Conservation (phyloP, 768 basidiomycete genomes). For the Pleurotus platypus region DNA sequence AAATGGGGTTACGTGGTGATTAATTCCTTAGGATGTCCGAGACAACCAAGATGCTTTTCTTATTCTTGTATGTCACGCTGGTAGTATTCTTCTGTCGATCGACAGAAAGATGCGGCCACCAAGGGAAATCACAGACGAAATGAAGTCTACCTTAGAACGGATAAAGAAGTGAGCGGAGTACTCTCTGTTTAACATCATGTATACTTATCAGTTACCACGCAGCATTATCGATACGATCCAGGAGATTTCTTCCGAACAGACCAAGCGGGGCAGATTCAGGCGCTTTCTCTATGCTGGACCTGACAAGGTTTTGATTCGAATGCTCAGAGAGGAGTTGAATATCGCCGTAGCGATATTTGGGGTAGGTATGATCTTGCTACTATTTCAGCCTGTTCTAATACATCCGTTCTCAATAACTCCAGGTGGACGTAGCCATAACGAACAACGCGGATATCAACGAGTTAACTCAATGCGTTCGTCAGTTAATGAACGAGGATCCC, state of each 20-base stretch:
- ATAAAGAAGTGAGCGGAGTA: background rate
- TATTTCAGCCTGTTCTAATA: too few relatives aligned
- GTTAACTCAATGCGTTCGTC: background rate
- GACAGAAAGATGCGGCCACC: too few relatives aligned
- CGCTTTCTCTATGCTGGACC: background rate
- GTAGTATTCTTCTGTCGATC: too few relatives aligned
- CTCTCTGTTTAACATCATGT: background rate
- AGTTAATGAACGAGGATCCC: background rate
- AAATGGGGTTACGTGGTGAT: background rate
- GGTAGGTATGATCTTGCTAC: background rate
- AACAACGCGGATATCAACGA: background rate
- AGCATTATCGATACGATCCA: background rate
- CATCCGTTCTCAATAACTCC: background rate
- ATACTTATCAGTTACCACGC: background rate
- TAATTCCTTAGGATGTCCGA: background rate
- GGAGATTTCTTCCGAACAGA: background rate
- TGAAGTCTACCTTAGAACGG: background rate
- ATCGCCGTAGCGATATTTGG: background rate
- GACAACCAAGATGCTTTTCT: slow-evolving; percentile 4
- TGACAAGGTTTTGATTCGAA: background rate
- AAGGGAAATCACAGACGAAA: background rate
- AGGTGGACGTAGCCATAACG: background rate
- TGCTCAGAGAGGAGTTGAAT: background rate
- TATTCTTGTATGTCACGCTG: background rate
- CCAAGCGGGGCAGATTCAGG: background rate